Base-by-base conservation (phyloP, 2,329 filamentous ascomycete species). In the Zopfia rhizophila region DNA sequence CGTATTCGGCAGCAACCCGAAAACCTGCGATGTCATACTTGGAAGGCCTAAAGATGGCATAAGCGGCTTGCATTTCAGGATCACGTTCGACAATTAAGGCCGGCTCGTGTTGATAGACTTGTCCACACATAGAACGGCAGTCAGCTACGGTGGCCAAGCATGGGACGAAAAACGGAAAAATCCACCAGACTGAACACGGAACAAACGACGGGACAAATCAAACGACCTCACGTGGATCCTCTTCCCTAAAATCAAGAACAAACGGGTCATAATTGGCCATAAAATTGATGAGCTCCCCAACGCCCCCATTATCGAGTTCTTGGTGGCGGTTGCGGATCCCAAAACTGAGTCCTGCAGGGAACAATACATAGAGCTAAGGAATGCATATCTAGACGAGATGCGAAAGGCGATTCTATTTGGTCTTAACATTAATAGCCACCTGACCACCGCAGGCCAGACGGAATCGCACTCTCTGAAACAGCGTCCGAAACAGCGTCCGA, bases 351-450 rank as follows among this genome's bases (percentile, higher is more conserved):
- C 33, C 33, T 37, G 33, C 33, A 21, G 14, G 33, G 18, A 22
- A 22, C 11, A 37, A 22, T 37, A 37, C 33, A 37, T 8, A 24
- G 14, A 22, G 16, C 33, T 37, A 14, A 37, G 8, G 33, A 16
- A 37, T 37, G 33, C 18, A 37, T 37, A 7, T 37, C 33, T 37
- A 8, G 33, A 37, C 33, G 33, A 37, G 33, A 37, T 37, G 33
- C 17, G 33, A 37, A 37, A 8, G 33, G 33, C 33, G 18, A 37
- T 37, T 18, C 33, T 18, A 24, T 37, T 37, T 14, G 18, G 33
- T 37, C 33, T 37, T 14, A 24, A 37, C 33, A 37, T 37, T 14
- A 8, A 37, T 37, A 37, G 33, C 14, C 8, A 7, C 33, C 33
- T 22, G 14, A 37, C 33, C 18, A 37, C 33, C 18, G 33, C 33